Base-by-base conservation (phyloP, 164 flowering plant species). In the Tetrastigma voinierianum region DNA sequence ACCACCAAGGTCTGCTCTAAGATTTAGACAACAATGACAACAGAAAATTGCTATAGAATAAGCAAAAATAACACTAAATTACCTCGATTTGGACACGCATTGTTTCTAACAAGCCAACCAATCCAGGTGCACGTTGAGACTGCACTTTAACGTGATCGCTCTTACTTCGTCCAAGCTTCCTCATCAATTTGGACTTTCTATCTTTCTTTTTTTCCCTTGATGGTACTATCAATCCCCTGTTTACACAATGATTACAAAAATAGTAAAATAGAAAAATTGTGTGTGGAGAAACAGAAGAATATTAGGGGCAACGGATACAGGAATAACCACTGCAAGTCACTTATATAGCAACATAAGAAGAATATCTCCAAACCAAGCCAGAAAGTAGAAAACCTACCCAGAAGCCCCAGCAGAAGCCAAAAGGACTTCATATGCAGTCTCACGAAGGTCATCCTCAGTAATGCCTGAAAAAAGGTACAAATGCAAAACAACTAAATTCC, bases 51-150 rank as follows among this genome's bases (percentile, higher is more conserved):
- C 5, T 68, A 11, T 52, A 12, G 44, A 57, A 63, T 46, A 44
- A 48, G 8, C n/a, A 44, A 55, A 60, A 1, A 45, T 24, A 60
- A 1, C 44, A 49, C 19, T 46, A 12, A 48, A 44, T 73, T 80
- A 83, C 99, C 96, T 96, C 99, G 84, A 96, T 74, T 78, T 96
- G 99, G 25, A 85, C 90, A 56, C 99, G 93, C 92, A 93, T 87
- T 24, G 82, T 83, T 82, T 96, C 99, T 81, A 96, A 74, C 66
- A 96, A 80, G 59, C 93, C 96, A 80, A 77, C 81, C 76, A 96
- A 72, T 48, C 98, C 97, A 25, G 90, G 62, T 25, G 85, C 74
- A 68, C 76, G 83, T 59, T 88, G 90, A 60, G 91, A 71, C 60
- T 87, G 87, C 7, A 71, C 52, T 4, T 52, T 70, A 56, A 76